Base-by-base conservation (phyloP, 805 yeast genomes). In the Wickerhamiella sorbophila region DNA sequence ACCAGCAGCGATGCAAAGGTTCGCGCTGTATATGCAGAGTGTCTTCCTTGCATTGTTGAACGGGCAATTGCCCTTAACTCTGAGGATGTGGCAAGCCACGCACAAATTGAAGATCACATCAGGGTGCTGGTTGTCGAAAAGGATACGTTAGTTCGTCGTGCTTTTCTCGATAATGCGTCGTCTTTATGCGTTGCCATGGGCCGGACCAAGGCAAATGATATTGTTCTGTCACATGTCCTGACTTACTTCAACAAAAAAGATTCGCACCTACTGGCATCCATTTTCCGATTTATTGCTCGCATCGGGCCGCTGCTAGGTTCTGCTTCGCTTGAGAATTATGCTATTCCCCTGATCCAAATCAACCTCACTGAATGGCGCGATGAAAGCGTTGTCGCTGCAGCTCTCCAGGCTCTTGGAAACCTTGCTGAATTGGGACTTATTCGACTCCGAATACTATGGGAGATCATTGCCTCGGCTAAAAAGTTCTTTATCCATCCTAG, bases 171-270 rank as follows among this genome's bases (percentile, higher is more conserved):
- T 34, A 75, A 82, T 46, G 78, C 87, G n/a, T 63, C 80, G 5
- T 82, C 86, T 0, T 58, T 91, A 3, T 84, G 95, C 51, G 67
- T 77, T 8, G 81, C 80, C 44, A 77, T 91, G 55, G 95, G 95
- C 0, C 75, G 79, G 42, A 94, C 84, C 42, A 82, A 77, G 50
- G 80, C 95, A 0, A 87, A 83, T 54, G 97, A 91, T 56, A 66
- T 91, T 33, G 76, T 91, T 18, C 61, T 91, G 37, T 86, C 95
- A 36, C 97, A 91, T 63, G 64, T 87, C 43, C 87, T 91, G 35
- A 87, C 97, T 0, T 91, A 86, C 54, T 62, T 91, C 48, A 91
- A 91, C 58, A 95, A 87, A 54, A 69, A 75, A 42, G 75, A 77
- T 52, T 63, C 79, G 0, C 70, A 74, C 17, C 63, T 91, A 18